These are phyloP conservation scores for Scheffersomyces titani DNA, from an alignment of 1,139 yeast genomes.

Conservation along the genomic window DNA sequence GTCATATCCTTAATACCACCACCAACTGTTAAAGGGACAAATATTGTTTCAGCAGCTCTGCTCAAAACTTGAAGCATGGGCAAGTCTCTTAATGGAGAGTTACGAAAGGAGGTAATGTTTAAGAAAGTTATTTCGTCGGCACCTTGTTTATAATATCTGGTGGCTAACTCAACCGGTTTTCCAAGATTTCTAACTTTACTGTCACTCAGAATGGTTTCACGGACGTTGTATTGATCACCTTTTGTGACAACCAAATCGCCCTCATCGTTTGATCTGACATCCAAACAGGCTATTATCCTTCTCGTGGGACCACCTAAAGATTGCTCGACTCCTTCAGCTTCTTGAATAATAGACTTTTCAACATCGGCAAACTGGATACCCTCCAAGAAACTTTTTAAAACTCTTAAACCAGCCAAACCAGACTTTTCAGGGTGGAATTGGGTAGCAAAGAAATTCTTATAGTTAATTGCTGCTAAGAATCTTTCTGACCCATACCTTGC, in stretches of 20 bases:
- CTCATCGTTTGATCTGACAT: constrained; percentile 89
- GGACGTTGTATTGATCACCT: constrained; percentile 96
- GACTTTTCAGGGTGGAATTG: constrained; percentile 98
- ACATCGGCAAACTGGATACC: constrained; percentile 38
- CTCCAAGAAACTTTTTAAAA: constrained; percentile 69
- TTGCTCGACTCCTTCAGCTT: constrained; percentile 33
- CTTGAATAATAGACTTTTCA: constrained; percentile 19
- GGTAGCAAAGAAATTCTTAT: constrained; percentile 83
- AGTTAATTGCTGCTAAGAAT: constrained; percentile 81
- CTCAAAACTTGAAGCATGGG: constrained; percentile 92
- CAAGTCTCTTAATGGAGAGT: constrained; percentile 85
- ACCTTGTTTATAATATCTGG: constrained; percentile 85
- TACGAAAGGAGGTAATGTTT: constrained; percentile 92
- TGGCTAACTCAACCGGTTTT: constrained; percentile 92
- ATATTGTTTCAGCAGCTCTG: constrained; percentile 82
- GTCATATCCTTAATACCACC: constrained; percentile 92
- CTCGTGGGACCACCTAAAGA: constrained; percentile 76
- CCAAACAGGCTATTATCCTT: constrained; percentile 92
- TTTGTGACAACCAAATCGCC: constrained; percentile 97
- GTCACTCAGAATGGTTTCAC: constrained; percentile 52
- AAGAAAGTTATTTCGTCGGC: constrained; percentile 96
- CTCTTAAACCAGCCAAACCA: constrained; percentile 82
- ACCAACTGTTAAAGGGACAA: constrained; percentile 96
- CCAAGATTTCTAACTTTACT: constrained; percentile 82
- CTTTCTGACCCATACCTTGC: constrained; percentile 76